Conservation (phyloP, 139 green algal genomes). For the Chlorella vulgaris region DNA sequence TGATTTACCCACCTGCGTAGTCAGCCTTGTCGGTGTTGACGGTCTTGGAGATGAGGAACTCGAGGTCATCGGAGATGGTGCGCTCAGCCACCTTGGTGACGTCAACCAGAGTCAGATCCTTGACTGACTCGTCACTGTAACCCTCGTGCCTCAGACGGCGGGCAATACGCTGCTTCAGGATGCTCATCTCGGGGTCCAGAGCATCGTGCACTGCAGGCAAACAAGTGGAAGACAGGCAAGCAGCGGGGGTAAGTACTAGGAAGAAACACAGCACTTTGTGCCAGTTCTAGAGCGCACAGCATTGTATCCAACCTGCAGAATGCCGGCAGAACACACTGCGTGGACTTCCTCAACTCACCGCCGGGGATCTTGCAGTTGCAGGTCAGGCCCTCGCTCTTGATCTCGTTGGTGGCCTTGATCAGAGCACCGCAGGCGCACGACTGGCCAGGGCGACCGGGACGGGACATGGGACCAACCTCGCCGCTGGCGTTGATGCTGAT, state of each 20-base stretch:
- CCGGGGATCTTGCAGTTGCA: constrained; percentile 62
- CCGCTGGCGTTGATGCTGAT: constrained; percentile 80
- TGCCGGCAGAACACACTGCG: no score
- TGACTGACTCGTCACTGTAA: constrained; percentile 26
- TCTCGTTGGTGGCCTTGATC: constrained; percentile 40
- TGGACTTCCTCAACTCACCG: background rate
- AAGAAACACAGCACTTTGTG: background rate
- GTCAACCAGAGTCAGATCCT: constrained; percentile 65
- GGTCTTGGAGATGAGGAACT: constrained; percentile 84
- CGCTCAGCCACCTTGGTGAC: constrained; percentile 83
- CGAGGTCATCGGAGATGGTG: constrained; percentile 86
- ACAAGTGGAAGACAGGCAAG: background rate
- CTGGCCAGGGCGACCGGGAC: constrained; percentile 59
- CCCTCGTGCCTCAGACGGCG: constrained; percentile 58
- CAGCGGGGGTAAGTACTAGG: background rate
- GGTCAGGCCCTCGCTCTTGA: constrained; percentile 47
- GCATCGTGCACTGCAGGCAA: constrained; percentile 65
- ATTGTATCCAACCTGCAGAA: no score
- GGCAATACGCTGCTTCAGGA: constrained; percentile 89
- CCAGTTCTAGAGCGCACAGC: no score
- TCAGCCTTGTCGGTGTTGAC: constrained; percentile 82
- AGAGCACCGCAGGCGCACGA: constrained; percentile 87
- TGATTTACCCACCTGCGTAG: constrained; percentile 63
- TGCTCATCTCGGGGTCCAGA: constrained; percentile 86
- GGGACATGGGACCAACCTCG: constrained; percentile 67